These are phyloP conservation scores for Colletotrichum gigasporum DNA, from an alignment of 2,329 filamentous ascomycete species.

Conservation along the genomic window DNA sequence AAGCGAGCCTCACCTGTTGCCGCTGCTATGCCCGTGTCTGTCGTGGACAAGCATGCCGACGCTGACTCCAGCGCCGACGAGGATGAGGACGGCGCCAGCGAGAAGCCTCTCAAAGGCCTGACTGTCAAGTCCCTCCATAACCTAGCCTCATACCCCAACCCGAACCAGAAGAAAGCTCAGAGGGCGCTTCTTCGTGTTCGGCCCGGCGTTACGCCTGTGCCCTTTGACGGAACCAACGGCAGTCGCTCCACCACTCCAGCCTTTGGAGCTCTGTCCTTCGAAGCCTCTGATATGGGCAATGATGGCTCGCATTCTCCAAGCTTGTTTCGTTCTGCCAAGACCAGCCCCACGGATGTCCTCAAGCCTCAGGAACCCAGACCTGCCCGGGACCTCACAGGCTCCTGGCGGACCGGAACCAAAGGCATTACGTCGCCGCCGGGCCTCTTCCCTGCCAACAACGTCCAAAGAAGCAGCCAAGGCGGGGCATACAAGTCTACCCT, in stretches of 20 bases:
- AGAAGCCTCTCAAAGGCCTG: slow-evolving; percentile 47
- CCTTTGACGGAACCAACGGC: slow-evolving; percentile 30
- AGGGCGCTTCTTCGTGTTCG: slow-evolving; percentile 50
- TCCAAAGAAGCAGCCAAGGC: slow-evolving; percentile 20
- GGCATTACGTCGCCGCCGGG: slow-evolving; percentile 21
- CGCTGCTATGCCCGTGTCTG: slow-evolving; percentile 37
- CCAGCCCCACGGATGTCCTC: not conserved
- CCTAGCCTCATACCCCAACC: slow-evolving; percentile 65
- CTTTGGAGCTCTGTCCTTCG: not conserved
- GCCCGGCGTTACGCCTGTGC: slow-evolving; percentile 21
- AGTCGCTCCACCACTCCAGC: slow-evolving; percentile 30
- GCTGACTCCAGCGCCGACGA: slow-evolving; percentile 36
- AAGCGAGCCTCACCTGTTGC: slow-evolving; percentile 33
- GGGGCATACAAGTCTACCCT: slow-evolving; percentile 35
- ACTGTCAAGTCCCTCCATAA: slow-evolving; percentile 61
- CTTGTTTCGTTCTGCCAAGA: slow-evolving; percentile 7
- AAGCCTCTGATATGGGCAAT: not conserved
- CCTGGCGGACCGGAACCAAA: slow-evolving; percentile 3
- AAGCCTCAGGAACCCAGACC: not conserved
- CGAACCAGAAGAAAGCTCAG: slow-evolving; percentile 61
- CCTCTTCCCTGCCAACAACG: not conserved
- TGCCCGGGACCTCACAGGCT: slow-evolving; percentile 5
- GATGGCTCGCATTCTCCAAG: slow-evolving; percentile 13
- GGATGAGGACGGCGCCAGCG: slow-evolving; percentile 38
- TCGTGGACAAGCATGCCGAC: slow-evolving; percentile 35